Base-by-base conservation (phyloP, 2,329 filamentous ascomycete species). In the Hypomyces rosellus region DNA sequence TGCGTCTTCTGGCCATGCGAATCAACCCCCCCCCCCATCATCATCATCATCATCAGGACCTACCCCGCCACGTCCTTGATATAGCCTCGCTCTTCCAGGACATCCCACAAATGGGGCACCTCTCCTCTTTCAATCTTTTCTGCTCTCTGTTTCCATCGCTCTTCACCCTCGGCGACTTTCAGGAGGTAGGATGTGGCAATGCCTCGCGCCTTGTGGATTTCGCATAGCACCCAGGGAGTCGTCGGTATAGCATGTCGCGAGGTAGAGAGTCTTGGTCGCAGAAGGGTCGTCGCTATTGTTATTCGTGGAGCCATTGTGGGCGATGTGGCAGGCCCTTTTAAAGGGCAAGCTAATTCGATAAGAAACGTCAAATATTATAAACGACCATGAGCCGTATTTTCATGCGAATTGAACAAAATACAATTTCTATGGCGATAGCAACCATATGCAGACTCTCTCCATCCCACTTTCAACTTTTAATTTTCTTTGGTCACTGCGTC, bases 41-140 rank as follows among this genome's bases (percentile, higher is more conserved):
- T n/a, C n/a, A n/a, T n/a, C n/a, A n/a, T n/a, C n/a, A n/a, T n/a
- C n/a, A n/a, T n/a, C n/a, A n/a, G n/a, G n/a, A 65, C 77, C 57
- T 73, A 89, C 85, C 86, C 88, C 57, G 87, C 85, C 34, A 86
- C 74, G 56, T 88, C 81, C 61, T 91, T 88, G 54, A 92, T 73
- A 56, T 81, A 83, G 40, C 87, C 88, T 60, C 88, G 76, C 66
- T 87, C 82, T 58, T 88, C 80, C 12, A 93, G 73, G 15, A 85
- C 59, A 47, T 81, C 78, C 69, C 86, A 81, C 48, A 85, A 75
- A 55, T 80, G 71, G 41, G 70, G 70, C 44, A 65, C 50, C 57
- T 78, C 67, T 41, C 82, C 82, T 1, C 66, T 64, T 46, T 70
- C 42, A 41, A 85, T 82, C 51, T 63, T 59, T 34, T 67, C 51